These are phyloP conservation scores for Bretziella fagacearum DNA, from an alignment of 2,329 filamentous ascomycete genomes.

Conservation along the genomic window DNA sequence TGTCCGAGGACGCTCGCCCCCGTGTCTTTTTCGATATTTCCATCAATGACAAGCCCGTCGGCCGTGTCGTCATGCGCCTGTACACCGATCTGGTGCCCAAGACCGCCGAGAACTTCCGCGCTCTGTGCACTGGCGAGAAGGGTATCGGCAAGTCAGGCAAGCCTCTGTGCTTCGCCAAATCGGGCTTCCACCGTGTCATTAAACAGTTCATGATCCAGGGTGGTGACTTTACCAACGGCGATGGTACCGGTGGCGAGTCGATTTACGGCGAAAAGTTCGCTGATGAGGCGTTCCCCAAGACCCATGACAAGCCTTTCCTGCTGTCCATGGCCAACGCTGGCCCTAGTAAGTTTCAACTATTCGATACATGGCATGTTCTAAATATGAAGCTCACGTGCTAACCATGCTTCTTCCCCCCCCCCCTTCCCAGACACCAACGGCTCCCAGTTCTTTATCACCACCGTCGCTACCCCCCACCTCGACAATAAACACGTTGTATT, in stretches of 20 bases:
- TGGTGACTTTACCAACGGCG: conserved; percentile 87
- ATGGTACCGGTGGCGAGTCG: conserved; percentile 89
- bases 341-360: conserved; percentile 42
- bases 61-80: conserved; percentile 76
- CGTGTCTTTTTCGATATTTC: conserved; percentile 89
- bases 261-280: conserved; percentile 97
- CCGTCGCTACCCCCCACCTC: conserved; percentile 82
- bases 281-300: conserved; percentile 85
- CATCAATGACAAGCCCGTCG: conserved; percentile 55
- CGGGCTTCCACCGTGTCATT: conserved; percentile 87
- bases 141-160: conserved; percentile 66
- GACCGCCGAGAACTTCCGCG: conserved; percentile 91
- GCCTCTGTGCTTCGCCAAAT: conserved; percentile 84
- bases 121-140: conserved; percentile 89
- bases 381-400: too few species aligned
- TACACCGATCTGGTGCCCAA: conserved; percentile 66
- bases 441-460: conserved; percentile 96
- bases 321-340: conserved; percentile 97
- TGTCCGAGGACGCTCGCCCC: conserved; percentile 34
- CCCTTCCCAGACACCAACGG: conserved; percentile 61
- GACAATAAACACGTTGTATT: conserved; percentile 97
- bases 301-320: conserved; percentile 85
- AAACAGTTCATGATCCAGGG: conserved; percentile 99
- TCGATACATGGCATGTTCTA: neutral
- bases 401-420: conserved; percentile 8